These are phyloP conservation scores for Penicillium herquei DNA, from an alignment of 495 filamentous ascomycete species.

Conservation along the genomic window DNA sequence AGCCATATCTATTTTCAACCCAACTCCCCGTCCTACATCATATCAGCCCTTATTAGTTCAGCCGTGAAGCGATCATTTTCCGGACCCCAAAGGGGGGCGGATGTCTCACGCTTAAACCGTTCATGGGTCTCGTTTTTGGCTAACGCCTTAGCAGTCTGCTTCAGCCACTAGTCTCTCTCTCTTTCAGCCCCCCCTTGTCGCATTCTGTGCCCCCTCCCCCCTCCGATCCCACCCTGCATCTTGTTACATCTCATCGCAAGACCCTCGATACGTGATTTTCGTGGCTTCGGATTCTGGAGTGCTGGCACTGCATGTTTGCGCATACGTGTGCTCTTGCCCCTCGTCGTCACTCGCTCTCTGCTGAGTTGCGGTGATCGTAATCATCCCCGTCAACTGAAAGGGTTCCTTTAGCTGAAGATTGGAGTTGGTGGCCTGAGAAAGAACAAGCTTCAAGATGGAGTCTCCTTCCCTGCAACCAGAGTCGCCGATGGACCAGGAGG, in stretches of 20 bases:
- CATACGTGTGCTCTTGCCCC: constrained; percentile 2
- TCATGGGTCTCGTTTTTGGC: constrained; percentile 5
- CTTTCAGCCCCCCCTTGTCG: constrained; percentile 26
- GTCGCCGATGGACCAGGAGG: constrained; percentile 82
- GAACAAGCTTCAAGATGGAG: not conserved
- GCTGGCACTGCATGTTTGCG: constrained; percentile 11
- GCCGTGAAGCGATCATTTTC: constrained; percentile 4
- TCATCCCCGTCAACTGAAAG: not conserved
- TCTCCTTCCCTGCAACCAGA: constrained; percentile 62
- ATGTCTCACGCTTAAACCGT: constrained; percentile 22
- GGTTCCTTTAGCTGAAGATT: not conserved
- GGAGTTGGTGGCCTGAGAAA: not conserved
- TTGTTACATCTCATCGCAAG: not conserved
- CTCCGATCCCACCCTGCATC: constrained; percentile 18
- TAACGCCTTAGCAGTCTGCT: constrained; percentile 15
- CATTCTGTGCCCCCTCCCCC: constrained; percentile 13
- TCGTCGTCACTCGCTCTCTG: not conserved
- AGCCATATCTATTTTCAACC: constrained; percentile 3
- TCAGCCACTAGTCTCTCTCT: constrained; percentile 20
- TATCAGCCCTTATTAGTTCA: constrained; percentile 7
- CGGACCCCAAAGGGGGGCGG: constrained; percentile 2
- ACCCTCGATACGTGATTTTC: not conserved
- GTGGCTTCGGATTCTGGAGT: not conserved
- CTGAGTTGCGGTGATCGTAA: not conserved
- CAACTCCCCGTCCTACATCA: constrained; percentile 5